Percentiles rank a stretch among this genome's conserved stretches.
These are phyloP conservation scores for Globisporangium solare DNA, from an alignment of 352 stramenopile genomes.

Conservation along the genomic window DNA sequence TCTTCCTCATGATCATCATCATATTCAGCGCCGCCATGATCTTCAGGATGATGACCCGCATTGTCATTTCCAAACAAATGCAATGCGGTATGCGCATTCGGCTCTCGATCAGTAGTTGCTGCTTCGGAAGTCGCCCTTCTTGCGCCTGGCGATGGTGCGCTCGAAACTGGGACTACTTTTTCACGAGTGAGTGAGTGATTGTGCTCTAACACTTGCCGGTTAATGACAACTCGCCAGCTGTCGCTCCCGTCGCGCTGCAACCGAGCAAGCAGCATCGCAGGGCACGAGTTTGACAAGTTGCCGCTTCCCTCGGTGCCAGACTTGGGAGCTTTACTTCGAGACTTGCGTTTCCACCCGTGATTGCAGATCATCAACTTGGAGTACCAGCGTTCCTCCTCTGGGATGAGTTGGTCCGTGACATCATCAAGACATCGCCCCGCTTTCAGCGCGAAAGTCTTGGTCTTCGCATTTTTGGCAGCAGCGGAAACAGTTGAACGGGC, in stretches of 20 bases:
- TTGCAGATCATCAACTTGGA: constrained; percentile 78
- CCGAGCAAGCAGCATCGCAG: constrained; percentile 64
- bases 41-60: no score
- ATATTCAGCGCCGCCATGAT: no score
- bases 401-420: constrained; percentile 32
- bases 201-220: constrained; percentile 59
- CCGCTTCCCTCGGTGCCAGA: background rate
- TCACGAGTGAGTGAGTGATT: constrained; percentile 29
- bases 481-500: constrained; percentile 70
- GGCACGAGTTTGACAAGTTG: constrained; percentile 24
- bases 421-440: constrained; percentile 24
- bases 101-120: no score
- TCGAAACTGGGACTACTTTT: no score
- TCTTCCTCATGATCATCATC: background rate
- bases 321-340: constrained; percentile 31
- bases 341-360: constrained; percentile 69
- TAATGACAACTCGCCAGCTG: constrained; percentile 65
- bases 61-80: no score
- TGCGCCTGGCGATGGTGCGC: no score
- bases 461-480: constrained; percentile 51
- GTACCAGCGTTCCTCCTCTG: constrained; percentile 58
- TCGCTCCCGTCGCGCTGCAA: constrained; percentile 59
- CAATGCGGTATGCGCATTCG: no score
- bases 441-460: constrained; percentile 34
- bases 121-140: no score